Evolutionary conservation across 2,329 filamentous ascomycete species (phyloP).

Genomic region (Trichoderma harzianum): DNA sequence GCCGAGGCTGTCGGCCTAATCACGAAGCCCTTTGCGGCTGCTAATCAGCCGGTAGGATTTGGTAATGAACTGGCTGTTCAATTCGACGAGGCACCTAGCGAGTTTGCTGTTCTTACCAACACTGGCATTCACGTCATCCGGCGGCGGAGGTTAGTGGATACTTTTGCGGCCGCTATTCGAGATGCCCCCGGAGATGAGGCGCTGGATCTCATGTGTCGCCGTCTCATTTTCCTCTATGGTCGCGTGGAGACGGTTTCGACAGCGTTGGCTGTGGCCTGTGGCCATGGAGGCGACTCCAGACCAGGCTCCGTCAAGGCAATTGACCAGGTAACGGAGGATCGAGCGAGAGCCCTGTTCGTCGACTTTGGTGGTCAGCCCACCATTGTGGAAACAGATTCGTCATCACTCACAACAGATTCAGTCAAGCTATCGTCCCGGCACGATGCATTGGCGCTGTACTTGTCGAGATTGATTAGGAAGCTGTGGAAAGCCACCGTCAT

Average conservation of each 20-base stretch:
- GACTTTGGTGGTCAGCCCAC: conserved; percentile 87
- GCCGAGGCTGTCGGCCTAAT: conserved; percentile 78
- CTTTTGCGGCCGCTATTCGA: conserved; percentile 80
- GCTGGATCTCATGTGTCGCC: conserved; percentile 75
- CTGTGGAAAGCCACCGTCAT: conserved; percentile 84
- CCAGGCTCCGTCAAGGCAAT: conserved; percentile 72
- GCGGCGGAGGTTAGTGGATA: conserved; percentile 80
- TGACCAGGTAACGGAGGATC: conserved; percentile 81
- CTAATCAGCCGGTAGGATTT: conserved; percentile 69
- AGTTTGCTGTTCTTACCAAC: conserved; percentile 89
- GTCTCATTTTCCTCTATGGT: conserved; percentile 82
- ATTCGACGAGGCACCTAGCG: conserved; percentile 76
- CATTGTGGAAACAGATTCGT: conserved; percentile 72
- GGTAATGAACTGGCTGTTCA: conserved; percentile 97
- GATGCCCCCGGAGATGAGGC: conserved; percentile 73
- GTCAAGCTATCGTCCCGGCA: conserved; percentile 87
- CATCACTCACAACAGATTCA: conserved; percentile 70
- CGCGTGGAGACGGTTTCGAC: conserved; percentile 85
- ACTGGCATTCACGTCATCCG: conserved; percentile 84
- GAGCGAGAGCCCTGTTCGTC: conserved; percentile 82
- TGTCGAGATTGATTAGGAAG: conserved; percentile 80
- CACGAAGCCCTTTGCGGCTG: conserved; percentile 68
- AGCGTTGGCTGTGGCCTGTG: conserved; percentile 89
- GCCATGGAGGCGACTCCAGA: conserved; percentile 74
- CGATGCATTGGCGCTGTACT: conserved; percentile 81